A percentile compares a stretch with the other conserved stretches of the same genome.
These are phyloP conservation scores for Vaccinium darrowii DNA, from an alignment of 148 eudicot species.

Conservation along the genomic window DNA sequence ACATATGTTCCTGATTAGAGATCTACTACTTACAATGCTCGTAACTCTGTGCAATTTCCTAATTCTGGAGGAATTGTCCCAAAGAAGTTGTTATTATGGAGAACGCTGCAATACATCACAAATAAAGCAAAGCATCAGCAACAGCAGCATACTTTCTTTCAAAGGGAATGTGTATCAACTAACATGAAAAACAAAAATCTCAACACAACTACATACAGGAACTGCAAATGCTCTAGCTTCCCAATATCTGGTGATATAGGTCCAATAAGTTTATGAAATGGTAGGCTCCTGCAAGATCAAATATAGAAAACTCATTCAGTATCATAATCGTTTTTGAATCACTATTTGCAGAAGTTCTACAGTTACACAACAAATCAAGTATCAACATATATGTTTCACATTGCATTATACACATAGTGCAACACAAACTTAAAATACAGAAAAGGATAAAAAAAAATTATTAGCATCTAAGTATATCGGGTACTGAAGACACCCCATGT, in stretches of 20 bases:
- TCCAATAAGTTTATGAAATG: slow-evolving; percentile 87
- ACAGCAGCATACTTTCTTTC: neutral
- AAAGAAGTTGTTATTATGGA: slow-evolving; percentile 80
- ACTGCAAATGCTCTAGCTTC: slow-evolving; percentile 79
- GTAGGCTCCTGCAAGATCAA: slow-evolving; percentile 66
- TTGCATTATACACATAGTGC: neutral
- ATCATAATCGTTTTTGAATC: neutral
- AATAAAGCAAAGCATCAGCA: slow-evolving; percentile 15
- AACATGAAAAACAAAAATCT: slow-evolving; percentile 11
- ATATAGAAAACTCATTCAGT: neutral
- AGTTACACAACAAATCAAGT: neutral
- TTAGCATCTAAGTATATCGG: neutral
- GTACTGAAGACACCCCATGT: neutral
- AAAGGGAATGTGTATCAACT: slow-evolving; percentile 18
- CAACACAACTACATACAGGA: slow-evolving; percentile 61
- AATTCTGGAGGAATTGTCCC: slow-evolving; percentile 88
- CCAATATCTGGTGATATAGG: slow-evolving; percentile 84
- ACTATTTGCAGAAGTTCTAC: neutral
- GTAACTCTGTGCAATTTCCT: slow-evolving; percentile 85
- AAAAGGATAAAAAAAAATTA: neutral
- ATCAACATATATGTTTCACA: neutral
- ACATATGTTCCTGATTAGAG: neutral
- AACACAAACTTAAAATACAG: neutral
- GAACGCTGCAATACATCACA: slow-evolving; percentile 58
- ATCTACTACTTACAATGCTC: slow-evolving; percentile 67